Base-by-base conservation (phyloP, 2,329 filamentous ascomycete genomes). In the Penicillium psychrosexuale region DNA sequence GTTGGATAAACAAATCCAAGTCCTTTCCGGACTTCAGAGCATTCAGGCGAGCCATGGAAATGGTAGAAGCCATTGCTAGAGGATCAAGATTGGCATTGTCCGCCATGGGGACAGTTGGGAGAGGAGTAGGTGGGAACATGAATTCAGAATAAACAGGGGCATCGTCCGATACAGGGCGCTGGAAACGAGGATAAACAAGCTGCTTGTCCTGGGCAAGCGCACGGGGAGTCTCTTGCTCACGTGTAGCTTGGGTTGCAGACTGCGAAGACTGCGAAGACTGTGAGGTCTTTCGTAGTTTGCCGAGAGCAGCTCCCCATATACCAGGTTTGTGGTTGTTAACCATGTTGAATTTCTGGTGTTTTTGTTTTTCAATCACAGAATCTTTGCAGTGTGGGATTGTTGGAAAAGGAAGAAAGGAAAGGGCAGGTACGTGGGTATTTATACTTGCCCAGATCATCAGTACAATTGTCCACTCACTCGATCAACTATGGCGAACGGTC, bases 51-150 rank as follows among this genome's bases (percentile, higher is more conserved):
- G 38, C 30, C 11, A 19, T 31, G 4, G 51, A 43, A 22, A 50
- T 31, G 9, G 31, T 44, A 19, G 37, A 30, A 22, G 51, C 51
- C 51, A 54, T 43, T 15, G 17, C 5, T 6, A 39, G 27, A 27
- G 39, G 51, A n/a, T 50, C 27, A 5, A 40, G 12, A 1, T 39
- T 49, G 12, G 37, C 12, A 15, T 38, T 51, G 59, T 39, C 53
- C 6, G n/a, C 19, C 55, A 39, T 65, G 59, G 19, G 66, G 33
- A 47, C 28, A 17, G 37, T 61, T 61, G 34, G 53, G 54, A 24
- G 57, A 31, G 27, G 58, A 24, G 43, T 45, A 1, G 43, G 43
- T 11, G 43, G 43, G 43, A 45, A 45, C 43, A 45, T 45, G 17
- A 34, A 22, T 34, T 45, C 30, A 33, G 43, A 45, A 45, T 45